A percentile compares a stretch with the other conserved stretches of the same genome.
phyloP scores from a whole-genome alignment of 257 asterid species.

The Nicotiana tomentosiformis region DNA sequence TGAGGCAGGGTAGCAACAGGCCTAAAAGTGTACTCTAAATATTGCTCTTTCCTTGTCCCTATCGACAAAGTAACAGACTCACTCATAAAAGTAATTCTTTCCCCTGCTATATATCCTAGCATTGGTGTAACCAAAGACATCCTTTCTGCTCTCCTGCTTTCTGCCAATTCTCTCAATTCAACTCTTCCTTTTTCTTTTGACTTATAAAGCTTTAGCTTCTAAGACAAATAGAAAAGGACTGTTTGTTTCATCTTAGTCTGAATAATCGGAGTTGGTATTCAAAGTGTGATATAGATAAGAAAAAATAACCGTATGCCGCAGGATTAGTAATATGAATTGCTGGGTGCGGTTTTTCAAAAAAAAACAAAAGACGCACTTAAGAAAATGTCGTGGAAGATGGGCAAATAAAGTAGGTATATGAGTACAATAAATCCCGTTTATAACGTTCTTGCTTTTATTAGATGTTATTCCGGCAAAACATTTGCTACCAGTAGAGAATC shows the following conservation, averaged over 20 bases:
- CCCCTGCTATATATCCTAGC: background rate
- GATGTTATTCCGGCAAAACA: background rate
- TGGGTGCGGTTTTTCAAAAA: background rate
- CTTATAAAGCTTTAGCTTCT: background rate
- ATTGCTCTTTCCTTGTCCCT: background rate
- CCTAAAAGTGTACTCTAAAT: background rate
- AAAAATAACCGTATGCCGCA: background rate
- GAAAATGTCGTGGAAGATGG: background rate
- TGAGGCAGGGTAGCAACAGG: background rate
- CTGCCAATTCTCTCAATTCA: background rate
- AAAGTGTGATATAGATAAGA: too few species aligned
- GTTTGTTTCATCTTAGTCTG: background rate
- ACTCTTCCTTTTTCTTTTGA: background rate
- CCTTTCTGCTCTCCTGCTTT: background rate
- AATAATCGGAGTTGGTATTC: background rate
- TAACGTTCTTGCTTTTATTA: background rate
- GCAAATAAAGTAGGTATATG: background rate
- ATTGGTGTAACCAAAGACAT: background rate
- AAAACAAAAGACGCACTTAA: background rate
- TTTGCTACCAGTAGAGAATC: background rate
- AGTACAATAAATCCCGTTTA: background rate
- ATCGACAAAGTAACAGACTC: background rate
- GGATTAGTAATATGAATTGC: background rate
- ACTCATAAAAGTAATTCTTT: background rate
- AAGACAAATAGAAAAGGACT: background rate